phyloP scores from a whole-genome alignment of 2,329 filamentous ascomycete genomes.

The Coniochaeta hoffmannii region DNA sequence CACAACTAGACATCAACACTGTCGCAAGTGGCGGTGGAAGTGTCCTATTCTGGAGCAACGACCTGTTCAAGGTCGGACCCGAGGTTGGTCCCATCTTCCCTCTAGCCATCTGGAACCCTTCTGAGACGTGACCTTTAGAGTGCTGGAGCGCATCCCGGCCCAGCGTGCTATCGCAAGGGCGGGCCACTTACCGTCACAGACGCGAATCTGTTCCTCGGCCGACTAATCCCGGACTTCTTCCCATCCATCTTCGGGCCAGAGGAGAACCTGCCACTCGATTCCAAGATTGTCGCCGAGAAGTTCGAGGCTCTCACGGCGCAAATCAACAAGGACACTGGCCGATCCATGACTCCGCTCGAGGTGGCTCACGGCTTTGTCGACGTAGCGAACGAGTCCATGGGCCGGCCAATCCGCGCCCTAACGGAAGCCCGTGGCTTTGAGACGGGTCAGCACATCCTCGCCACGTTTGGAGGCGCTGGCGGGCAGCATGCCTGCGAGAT shows the following conservation, averaged over 20 bases:
- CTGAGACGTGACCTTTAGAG: too few relatives aligned
- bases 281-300: constrained; percentile 21
- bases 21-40: constrained; percentile 68
- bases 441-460: constrained; percentile 31
- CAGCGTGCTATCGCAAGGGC: constrained; percentile 60
- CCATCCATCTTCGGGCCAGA: constrained; percentile 61
- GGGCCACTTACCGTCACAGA: constrained; percentile 61
- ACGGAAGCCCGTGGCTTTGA: constrained; percentile 39
- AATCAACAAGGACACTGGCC: constrained; percentile 19
- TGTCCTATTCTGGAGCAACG: constrained; percentile 59
- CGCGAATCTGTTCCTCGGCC: constrained; percentile 56
- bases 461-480: constrained; percentile 11
- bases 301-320: constrained; percentile 24
- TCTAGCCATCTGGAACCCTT: too few relatives aligned
- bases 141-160: constrained; percentile 49
- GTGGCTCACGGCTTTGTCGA: constrained; percentile 61
- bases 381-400: constrained; percentile 66
- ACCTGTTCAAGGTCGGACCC: constrained; percentile 60
- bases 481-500: constrained; percentile 33
- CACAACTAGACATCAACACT: constrained; percentile 76
- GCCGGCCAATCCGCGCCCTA: constrained; percentile 55
- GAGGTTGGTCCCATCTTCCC: constrained; percentile 46
- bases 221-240: constrained; percentile 49
- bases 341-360: constrained; percentile 6
- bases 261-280: constrained; percentile 43